A percentile compares a stretch with the other conserved stretches of the same genome.
These are phyloP conservation scores for Sporothrix luriei DNA, from an alignment of 2,329 filamentous ascomycete genomes.

Conservation along the genomic window DNA sequence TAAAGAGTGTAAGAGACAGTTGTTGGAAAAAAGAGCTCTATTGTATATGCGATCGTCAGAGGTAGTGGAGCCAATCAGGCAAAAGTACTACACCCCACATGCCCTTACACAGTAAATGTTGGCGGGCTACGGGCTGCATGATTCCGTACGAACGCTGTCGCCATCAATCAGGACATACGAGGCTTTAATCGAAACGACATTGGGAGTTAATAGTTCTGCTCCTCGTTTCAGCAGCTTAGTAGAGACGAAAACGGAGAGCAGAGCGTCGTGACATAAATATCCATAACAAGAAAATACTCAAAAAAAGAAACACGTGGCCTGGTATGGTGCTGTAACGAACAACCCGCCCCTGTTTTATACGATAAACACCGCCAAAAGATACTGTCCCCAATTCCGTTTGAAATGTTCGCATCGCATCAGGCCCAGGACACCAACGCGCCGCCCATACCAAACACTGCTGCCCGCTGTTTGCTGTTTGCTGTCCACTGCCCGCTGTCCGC, in stretches of 20 bases:
- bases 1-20: too few relatives aligned
- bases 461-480: background rate
- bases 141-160: too few relatives aligned
- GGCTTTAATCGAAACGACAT: background rate
- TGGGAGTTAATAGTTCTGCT: background rate
- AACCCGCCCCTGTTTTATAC: conserved; percentile 19
- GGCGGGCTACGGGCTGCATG: too few relatives aligned
- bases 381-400: background rate
- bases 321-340: conserved; percentile 30
- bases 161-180: too few relatives aligned
- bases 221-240: background rate
- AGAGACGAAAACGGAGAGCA: background rate
- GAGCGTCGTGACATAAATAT: background rate
- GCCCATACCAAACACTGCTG: background rate
- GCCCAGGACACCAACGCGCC: background rate
- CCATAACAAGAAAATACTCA: conserved; percentile 1
- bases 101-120: too few relatives aligned
- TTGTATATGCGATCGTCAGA: too few relatives aligned
- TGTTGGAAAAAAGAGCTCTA: too few relatives aligned
- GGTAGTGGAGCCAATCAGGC: too few relatives aligned
- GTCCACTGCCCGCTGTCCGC: background rate
- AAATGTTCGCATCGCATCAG: background rate
- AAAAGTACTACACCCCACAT: too few relatives aligned
- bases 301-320: conserved; percentile 30
- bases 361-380: conserved; percentile 1